A percentile compares a stretch with the other conserved stretches of the same genome.
Evolutionary conservation across 2,329 filamentous ascomycete species (phyloP).

Genomic region (Teratosphaeria nubilosa): DNA sequence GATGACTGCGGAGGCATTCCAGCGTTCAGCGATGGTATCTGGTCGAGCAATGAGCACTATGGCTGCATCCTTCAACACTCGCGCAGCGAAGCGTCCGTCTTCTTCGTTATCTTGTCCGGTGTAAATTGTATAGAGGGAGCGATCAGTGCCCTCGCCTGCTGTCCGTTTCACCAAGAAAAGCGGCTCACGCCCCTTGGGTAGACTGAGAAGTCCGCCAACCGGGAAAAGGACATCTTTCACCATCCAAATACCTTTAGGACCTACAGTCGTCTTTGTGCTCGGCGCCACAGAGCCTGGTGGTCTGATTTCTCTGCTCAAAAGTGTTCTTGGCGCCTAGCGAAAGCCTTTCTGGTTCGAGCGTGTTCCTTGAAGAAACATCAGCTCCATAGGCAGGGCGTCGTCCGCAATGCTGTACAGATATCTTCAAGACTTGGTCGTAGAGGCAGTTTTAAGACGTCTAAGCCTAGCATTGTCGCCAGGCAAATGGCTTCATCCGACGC

Average conservation of each 20-base stretch:
- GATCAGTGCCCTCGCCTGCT: not conserved
- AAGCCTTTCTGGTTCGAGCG: not conserved
- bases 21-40: not conserved
- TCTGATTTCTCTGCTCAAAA: not conserved
- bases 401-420: not conserved
- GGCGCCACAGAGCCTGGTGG: not conserved
- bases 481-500: not conserved
- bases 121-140: not conserved
- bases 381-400: not conserved
- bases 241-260: not conserved
- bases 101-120: not conserved
- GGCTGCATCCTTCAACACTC: not conserved
- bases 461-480: not conserved
- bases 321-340: not conserved
- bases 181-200: not conserved
- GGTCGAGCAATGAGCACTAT: not conserved
- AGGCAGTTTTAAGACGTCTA: not conserved
- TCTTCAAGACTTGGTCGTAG: not conserved
- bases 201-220: not conserved
- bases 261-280: not conserved
- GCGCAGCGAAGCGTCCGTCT: not conserved
- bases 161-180: not conserved
- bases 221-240: not conserved
- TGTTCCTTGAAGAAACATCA: not conserved
- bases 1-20: not conserved